Conservation (phyloP, 257 asterid species). For the Datura wrightii region DNA sequence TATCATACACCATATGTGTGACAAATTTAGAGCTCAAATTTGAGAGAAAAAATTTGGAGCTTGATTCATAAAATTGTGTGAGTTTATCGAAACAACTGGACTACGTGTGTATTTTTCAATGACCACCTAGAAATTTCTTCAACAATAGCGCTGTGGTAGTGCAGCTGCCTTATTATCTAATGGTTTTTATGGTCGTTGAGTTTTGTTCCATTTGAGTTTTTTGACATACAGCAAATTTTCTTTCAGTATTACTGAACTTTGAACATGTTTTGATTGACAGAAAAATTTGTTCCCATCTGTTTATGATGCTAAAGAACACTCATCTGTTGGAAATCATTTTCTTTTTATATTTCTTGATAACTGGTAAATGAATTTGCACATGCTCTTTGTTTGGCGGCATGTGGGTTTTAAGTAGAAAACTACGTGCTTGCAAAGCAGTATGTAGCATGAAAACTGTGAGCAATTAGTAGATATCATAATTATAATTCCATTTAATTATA, state of each 20-base stretch:
- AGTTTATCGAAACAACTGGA: background rate
- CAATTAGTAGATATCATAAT: background rate
- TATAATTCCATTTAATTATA: background rate
- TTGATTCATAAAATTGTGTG: background rate
- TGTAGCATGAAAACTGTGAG: background rate
- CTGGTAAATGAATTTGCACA: conserved; percentile 24
- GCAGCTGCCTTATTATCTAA: background rate
- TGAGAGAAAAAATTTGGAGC: background rate
- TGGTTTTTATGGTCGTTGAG: background rate
- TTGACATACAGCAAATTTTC: conserved; percentile 7
- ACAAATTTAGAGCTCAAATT: too few relatives aligned
- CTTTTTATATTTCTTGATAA: background rate
- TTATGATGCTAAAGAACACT: background rate
- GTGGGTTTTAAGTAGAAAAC: conserved; percentile 22
- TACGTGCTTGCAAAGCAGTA: conserved; percentile 17
- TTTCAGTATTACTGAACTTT: background rate
- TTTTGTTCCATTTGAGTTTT: background rate
- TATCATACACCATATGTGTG: too few relatives aligned
- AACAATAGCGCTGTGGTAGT: background rate
- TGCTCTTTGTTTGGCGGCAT: background rate
- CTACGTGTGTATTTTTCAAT: background rate
- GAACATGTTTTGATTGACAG: background rate
- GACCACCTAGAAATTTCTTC: background rate
- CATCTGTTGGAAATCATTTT: background rate
- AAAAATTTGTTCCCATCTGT: background rate